These are phyloP conservation scores for Myrica gale DNA, from an alignment of 306 rosid species.

Conservation along the genomic window DNA sequence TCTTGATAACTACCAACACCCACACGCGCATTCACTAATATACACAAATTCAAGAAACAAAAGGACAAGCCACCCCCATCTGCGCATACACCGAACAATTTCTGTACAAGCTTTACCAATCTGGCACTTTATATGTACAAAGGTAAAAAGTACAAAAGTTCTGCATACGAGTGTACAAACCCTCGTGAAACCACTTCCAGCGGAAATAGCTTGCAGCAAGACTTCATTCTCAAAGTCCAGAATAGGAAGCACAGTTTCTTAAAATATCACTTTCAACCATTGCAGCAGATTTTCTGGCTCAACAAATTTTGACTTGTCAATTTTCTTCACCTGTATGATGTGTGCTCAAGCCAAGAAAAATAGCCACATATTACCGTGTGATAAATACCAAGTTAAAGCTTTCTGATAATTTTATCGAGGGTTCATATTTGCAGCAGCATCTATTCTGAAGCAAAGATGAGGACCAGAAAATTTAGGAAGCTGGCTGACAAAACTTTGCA, in stretches of 20 bases:
- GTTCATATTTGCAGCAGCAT: slow-evolving; percentile 14
- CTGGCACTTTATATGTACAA: slow-evolving; percentile 25
- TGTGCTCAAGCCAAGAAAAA: not conserved
- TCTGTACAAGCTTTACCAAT: slow-evolving; percentile 21
- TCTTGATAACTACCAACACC: not conserved
- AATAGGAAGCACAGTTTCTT: not conserved
- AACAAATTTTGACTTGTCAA: not conserved
- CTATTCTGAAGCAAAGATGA: not conserved
- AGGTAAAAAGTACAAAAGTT: not conserved
- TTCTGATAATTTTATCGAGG: not conserved
- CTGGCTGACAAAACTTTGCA: slow-evolving; percentile 9
- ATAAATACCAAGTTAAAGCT: not conserved
- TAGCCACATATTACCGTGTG: not conserved
- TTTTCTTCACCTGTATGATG: not conserved
- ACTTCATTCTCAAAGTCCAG: not conserved
- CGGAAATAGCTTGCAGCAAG: not conserved
- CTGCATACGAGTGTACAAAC: slow-evolving; percentile 1
- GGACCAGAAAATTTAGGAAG: slow-evolving; percentile 18
- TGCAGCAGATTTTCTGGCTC: not conserved
- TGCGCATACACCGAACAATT: not conserved
- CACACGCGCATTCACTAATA: not conserved
- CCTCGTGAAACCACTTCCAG: slow-evolving; percentile 5
- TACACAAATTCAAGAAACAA: not conserved
- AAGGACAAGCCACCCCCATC: not conserved
- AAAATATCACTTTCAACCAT: not conserved